Evolutionary conservation across 352 stramenopile species (phyloP).

Genomic region (Pythium brassicae): DNA sequence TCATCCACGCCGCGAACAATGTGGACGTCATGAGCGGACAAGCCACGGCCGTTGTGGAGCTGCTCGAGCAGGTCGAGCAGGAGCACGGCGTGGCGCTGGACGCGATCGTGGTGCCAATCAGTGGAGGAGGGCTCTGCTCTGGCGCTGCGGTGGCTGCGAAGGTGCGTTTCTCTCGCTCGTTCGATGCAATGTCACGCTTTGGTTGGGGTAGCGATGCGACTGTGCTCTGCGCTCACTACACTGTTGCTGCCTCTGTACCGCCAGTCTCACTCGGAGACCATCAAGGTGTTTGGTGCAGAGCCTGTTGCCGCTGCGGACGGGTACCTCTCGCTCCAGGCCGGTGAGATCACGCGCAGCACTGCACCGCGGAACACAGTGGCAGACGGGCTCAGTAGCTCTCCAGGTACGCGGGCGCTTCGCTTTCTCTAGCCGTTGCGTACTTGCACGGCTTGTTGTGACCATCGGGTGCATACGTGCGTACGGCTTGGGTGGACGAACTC

Average conservation of each 20-base stretch:
- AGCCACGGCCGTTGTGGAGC: constrained; percentile 81
- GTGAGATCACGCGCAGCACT: constrained; percentile 35
- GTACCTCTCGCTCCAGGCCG: constrained; percentile 39
- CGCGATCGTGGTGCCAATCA: constrained; percentile 81
- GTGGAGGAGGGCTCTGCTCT: constrained; percentile 80
- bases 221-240: neutral
- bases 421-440: too few species aligned
- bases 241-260: neutral
- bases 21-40: constrained; percentile 92
- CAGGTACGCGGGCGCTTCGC: constrained; percentile 25
- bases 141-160: constrained; percentile 76
- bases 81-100: constrained; percentile 49
- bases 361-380: constrained; percentile 46
- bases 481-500: neutral
- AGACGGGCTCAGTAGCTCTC: constrained; percentile 70
- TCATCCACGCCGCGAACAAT: constrained; percentile 91
- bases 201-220: neutral
- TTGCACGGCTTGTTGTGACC: too few species aligned
- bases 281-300: constrained; percentile 73
- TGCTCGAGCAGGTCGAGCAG: constrained; percentile 74
- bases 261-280: constrained; percentile 28
- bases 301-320: constrained; percentile 52
- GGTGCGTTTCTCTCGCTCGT: constrained; percentile 16
- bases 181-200: too few species aligned
- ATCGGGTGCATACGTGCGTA: neutral